A percentile compares a stretch with the other conserved stretches of the same genome.
Conservation (phyloP, 768 basidiomycete species). For the Baorangia bicolor region DNA sequence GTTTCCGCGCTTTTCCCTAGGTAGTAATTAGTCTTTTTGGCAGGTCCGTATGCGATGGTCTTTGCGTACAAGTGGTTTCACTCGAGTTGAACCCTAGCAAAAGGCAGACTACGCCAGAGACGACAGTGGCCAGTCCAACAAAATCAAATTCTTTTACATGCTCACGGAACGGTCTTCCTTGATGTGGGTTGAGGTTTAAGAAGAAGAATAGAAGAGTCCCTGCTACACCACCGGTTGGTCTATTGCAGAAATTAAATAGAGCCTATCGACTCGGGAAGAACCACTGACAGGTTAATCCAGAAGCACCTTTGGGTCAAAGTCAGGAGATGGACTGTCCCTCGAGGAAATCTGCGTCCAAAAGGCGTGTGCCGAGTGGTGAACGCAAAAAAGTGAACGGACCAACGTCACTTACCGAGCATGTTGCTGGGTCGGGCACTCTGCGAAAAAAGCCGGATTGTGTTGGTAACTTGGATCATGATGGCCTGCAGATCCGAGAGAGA, state of each 20-base stretch:
- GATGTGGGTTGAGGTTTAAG: no score
- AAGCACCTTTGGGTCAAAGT: no score
- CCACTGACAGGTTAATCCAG: no score
- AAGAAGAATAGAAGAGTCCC: slow-evolving; percentile 31
- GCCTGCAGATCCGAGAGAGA: no score
- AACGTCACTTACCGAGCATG: slow-evolving; percentile 69
- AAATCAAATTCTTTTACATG: slow-evolving; percentile 39
- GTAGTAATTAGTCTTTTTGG: no score
- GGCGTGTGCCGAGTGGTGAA: no score
- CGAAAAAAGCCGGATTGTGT: no score
- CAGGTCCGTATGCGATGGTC: neutral
- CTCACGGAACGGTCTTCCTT: slow-evolving; percentile 29
- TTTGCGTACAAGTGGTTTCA: slow-evolving; percentile 30
- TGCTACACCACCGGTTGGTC: slow-evolving; percentile 38
- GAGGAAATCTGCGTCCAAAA: slow-evolving; percentile 57
- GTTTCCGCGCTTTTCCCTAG: no score
- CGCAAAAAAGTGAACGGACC: no score
- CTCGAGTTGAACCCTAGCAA: slow-evolving; percentile 39
- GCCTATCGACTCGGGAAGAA: neutral
- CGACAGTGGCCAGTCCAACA: no score
- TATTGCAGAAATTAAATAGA: slow-evolving; percentile 7
- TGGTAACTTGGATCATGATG: no score
- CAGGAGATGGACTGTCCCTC: slow-evolving; percentile 54
- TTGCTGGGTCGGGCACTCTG: slow-evolving; percentile 75
- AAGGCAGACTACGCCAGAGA: no score